phyloP scores from a whole-genome alignment of 805 yeast genomes.

The Zygoascus flipseniorum region DNA sequence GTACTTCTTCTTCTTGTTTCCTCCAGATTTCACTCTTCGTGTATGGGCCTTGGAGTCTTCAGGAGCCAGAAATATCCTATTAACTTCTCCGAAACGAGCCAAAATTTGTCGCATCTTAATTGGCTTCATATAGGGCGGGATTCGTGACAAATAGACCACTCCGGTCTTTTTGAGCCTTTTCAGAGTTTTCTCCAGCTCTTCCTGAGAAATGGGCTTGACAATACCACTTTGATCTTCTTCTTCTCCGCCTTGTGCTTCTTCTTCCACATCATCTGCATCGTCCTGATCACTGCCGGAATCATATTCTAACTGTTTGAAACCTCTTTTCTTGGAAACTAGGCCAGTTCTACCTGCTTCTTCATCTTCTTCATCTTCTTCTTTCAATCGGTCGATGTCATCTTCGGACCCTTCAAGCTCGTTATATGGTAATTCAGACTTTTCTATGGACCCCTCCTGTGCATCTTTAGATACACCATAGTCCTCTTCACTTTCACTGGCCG shows the following conservation, averaged over 20 bases:
- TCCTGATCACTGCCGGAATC: conserved; percentile 6
- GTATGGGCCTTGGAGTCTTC: conserved; percentile 62
- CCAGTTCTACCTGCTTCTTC: background rate
- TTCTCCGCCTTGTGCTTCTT: conserved; percentile 13
- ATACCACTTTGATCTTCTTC: conserved; percentile 5
- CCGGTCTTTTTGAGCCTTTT: conserved; percentile 65
- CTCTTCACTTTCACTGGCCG: background rate
- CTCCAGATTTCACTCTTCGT: conserved; percentile 73
- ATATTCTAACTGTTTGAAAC: background rate
- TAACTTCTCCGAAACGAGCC: conserved; percentile 77
- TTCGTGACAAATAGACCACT: conserved; percentile 80
- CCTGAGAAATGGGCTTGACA: conserved; percentile 23
- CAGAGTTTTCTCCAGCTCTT: conserved; percentile 29
- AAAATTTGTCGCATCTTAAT: conserved; percentile 76
- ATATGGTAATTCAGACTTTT: background rate
- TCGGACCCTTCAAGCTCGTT: background rate
- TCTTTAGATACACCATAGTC: background rate
- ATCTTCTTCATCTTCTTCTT: background rate
- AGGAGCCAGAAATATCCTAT: conserved; percentile 76
- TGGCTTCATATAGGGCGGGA: conserved; percentile 98
- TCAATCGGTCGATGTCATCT: background rate
- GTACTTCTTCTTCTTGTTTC: conserved; percentile 79
- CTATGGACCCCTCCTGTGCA: background rate
- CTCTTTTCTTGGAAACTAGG: background rate
- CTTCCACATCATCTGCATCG: conserved; percentile 9